Evolutionary conservation across 2,329 filamentous ascomycete genomes (phyloP), one percentile per base, ranked within the genome.

Genomic region (Sporothrix phasma): DNA sequence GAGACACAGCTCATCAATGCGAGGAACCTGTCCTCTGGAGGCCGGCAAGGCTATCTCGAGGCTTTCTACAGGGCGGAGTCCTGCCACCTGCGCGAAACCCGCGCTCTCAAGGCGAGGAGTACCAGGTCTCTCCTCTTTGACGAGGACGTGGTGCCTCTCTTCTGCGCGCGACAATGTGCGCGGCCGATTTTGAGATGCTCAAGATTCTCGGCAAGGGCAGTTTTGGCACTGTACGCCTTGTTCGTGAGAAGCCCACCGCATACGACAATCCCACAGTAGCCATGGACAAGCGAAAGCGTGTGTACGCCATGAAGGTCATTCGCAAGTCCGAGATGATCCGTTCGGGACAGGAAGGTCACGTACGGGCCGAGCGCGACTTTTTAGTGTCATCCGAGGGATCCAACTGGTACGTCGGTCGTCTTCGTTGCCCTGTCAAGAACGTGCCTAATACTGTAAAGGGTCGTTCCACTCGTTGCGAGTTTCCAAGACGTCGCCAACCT

Each of bases 271-370:
- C 62, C 1, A 54, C 17, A n/a, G 60, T 24, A 34, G 47, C 17
- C 17, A 31, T 19, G n/a, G 45, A 39, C 4, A 63, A 56, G 22
- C 47, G 24, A 64, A 82, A 80, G 60, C 82, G 88, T 64, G 85
- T 96, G 0, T 97, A 88, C 73, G 94, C 94, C 15, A 97, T 97
- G 93, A 97, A 97, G 73, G 89, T 96, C 37, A 97, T 97, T 69
- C 86, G 89, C 65, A 99, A 99, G 73, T 90, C 90, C 0, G 87
- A 91, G 64, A 97, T 97, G 92, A 81, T 97, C 63, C 85, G 87
- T 13, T 94, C 91, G 66, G 88, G 88, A 67, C 94, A 97, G 76
- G 93, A 97, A 75, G 93, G 90, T 0, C 94, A 97, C 76, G 76
- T 99, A 22, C 86, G 91, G 41, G 93, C 92, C 0, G 93, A 99